Conservation (phyloP, 2,329 filamentous ascomycete species). For the Colletotrichum trifolii region DNA sequence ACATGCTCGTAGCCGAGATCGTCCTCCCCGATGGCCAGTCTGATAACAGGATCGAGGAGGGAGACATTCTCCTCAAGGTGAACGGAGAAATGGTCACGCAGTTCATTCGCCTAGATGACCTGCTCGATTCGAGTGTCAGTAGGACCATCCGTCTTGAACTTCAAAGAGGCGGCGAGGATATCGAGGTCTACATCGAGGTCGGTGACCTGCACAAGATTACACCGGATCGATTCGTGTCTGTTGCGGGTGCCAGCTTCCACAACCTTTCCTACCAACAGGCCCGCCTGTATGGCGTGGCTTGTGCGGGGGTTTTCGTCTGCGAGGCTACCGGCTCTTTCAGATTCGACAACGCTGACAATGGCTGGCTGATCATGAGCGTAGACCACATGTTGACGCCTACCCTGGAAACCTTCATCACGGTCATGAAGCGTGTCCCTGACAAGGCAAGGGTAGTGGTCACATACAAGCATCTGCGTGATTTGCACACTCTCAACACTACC, state of each 20-base stretch:
- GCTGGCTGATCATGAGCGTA: slow-evolving; percentile 92
- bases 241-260: slow-evolving; percentile 95
- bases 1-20: slow-evolving; percentile 97
- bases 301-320: slow-evolving; percentile 93
- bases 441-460: slow-evolving; percentile 88
- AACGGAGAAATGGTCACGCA: slow-evolving; percentile 94
- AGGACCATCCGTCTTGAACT: slow-evolving; percentile 82
- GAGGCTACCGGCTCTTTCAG: slow-evolving; percentile 96
- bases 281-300: slow-evolving; percentile 91
- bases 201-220: slow-evolving; percentile 95
- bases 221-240: slow-evolving; percentile 93
- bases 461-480: slow-evolving; percentile 93
- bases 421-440: slow-evolving; percentile 88
- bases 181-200: slow-evolving; percentile 86
- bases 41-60: slow-evolving; percentile 88
- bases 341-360: slow-evolving; percentile 89
- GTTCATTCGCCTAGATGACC: slow-evolving; percentile 90
- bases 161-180: slow-evolving; percentile 87
- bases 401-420: slow-evolving; percentile 87
- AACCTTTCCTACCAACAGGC: slow-evolving; percentile 97
- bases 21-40: slow-evolving; percentile 91
- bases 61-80: slow-evolving; percentile 91
- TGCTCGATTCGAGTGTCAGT: slow-evolving; percentile 88
- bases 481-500: slow-evolving; percentile 93
- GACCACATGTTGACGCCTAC: slow-evolving; percentile 93